These are phyloP conservation scores for Leccinum pachyderme DNA, from an alignment of 1,284 basidiomycete species.

Conservation along the genomic window DNA sequence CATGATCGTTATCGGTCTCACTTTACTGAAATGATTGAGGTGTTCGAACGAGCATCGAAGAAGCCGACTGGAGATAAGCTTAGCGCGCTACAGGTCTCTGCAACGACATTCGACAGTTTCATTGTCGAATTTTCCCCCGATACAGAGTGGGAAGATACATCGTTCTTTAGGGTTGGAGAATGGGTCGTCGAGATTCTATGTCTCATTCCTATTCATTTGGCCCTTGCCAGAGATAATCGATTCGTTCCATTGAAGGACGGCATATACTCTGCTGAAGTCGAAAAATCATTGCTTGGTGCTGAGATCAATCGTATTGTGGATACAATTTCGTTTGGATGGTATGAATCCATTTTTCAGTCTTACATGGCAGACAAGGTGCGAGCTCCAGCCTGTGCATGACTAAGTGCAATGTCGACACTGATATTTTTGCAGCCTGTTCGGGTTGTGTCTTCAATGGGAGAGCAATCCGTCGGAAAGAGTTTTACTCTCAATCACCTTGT, in stretches of 20 bases:
- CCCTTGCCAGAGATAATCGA: conserved; percentile 54
- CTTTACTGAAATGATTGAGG: conserved; percentile 44
- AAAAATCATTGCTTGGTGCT: conserved; percentile 53
- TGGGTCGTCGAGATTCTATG: conserved; percentile 63
- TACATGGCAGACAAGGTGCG: conserved; percentile 56
- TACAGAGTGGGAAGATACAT: conserved; percentile 29
- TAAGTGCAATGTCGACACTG: neutral
- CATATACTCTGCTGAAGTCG: conserved; percentile 45
- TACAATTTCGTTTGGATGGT: conserved; percentile 60
- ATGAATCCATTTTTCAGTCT: conserved; percentile 60
- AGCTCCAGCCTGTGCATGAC: neutral
- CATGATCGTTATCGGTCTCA: conserved; percentile 37
- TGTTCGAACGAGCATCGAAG: conserved; percentile 45
- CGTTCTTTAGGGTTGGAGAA: conserved; percentile 47
- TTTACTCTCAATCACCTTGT: conserved; percentile 58
- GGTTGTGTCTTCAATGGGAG: conserved; percentile 66
- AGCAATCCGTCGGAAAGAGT: conserved; percentile 63
- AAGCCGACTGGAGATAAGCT: conserved; percentile 51
- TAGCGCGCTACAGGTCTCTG: conserved; percentile 33
- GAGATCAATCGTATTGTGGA: conserved; percentile 55
- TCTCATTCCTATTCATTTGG: conserved; percentile 62
- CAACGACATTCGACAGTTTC: conserved; percentile 24
- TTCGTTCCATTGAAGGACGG: conserved; percentile 62
- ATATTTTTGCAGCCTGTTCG: conserved; percentile 46
- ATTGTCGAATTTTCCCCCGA: conserved; percentile 4